Percentiles rank a stretch among this genome's conserved stretches.
These are phyloP conservation scores for Oryza punctata DNA, from an alignment of 176 grass and related monocot genomes.

Conservation along the genomic window DNA sequence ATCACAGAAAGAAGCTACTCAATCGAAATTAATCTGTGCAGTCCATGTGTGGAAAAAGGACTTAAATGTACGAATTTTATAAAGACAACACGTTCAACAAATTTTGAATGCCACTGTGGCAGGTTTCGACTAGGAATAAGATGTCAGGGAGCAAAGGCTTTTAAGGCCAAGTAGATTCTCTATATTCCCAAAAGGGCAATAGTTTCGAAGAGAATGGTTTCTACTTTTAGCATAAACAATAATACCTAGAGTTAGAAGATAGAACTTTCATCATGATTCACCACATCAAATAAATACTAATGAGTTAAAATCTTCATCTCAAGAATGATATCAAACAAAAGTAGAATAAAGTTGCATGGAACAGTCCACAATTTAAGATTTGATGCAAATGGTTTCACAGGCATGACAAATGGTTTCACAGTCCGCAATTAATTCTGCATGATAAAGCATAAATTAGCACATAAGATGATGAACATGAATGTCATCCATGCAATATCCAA, in stretches of 20 bases:
- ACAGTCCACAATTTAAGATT: background rate
- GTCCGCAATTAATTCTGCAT: background rate
- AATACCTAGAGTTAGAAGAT: background rate
- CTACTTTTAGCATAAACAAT: background rate
- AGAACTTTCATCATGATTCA: background rate
- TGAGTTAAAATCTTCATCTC: background rate
- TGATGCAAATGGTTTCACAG: background rate
- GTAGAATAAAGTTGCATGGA: background rate
- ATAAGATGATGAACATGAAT: background rate
- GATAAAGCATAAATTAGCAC: background rate
- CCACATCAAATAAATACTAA: background rate
- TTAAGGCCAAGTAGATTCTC: background rate
- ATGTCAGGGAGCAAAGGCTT: background rate
- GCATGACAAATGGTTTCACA: background rate
- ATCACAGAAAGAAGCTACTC: slow-evolving; percentile 6
- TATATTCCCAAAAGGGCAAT: background rate
- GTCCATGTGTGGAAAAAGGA: background rate
- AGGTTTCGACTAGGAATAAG: slow-evolving; percentile 6
- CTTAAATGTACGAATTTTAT: background rate
- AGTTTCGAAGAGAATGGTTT: background rate
- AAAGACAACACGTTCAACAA: background rate
- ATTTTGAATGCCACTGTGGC: background rate
- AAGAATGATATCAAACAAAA: background rate
- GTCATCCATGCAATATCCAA: background rate
- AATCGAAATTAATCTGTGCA: background rate